Base-by-base conservation (phyloP, 1,284 basidiomycete species). In the Ganoderma multipileum region DNA sequence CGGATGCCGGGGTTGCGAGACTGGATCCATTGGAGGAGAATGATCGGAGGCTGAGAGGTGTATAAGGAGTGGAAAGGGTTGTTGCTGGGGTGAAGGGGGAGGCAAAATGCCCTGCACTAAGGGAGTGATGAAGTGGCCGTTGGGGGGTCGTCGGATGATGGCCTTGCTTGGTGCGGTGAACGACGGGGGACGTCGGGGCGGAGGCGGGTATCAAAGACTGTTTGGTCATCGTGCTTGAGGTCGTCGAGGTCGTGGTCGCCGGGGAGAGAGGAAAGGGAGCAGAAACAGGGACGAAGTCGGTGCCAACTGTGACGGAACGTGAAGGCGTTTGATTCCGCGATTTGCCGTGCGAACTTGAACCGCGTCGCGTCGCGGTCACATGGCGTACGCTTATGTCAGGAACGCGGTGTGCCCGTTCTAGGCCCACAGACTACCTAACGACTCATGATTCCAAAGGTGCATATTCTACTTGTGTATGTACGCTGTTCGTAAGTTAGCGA, bases 21-120 rank as follows among this genome's bases (percentile, higher is more conserved):
- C 84, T 84, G 2, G 90, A 91, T 55, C 84, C 83, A 71, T 83
- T 85, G 47, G 86, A 82, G 47, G 85, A 81, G 68, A 86, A 83
- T 2, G 89, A 91, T 71, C 87, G 86, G 60, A 90, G 82, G 75
- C 89, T 90, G 72, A 89, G 83, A 26, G 90, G 90, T 6, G 89
- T 90, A 77, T 89, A 90, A 14, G 90, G 89, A 36, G 83, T 86
- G 44, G 86, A 85, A 66, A 78, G 67, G 30, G 78, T 79, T 65
- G 82, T 84, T 59, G 78, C 79, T 14, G 85, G 82, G 16, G 84
- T 84, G 65, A 80, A 76, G 9, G 84, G 84, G 66, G 85, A 85
- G 73, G 77, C 80, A 76, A 79, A 80, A 41, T 79, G 79, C 54
- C 76, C 72, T 12, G 77, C 67, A 70, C 78, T 77, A 65, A 80